Conservation (phyloP, 306 rosid genomes). For the Spatholobus suberectus region DNA sequence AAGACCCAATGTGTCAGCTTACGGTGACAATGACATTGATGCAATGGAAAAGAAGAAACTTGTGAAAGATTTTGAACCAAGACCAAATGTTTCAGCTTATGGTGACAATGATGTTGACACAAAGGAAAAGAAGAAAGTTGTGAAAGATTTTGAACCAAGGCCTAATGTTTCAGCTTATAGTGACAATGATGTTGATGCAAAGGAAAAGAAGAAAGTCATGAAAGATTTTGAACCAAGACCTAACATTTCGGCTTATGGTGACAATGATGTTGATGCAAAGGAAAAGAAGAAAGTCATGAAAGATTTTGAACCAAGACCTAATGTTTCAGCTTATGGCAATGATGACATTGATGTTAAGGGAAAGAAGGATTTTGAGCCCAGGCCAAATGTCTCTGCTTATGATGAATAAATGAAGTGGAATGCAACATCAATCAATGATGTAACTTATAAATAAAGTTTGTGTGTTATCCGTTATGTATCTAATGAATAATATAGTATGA, state of each 20-base stretch:
- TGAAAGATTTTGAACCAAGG: constrained; percentile 28
- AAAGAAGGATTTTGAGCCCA: neutral
- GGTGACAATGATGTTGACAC: neutral
- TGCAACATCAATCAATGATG: neutral
- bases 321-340: neutral
- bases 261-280: neutral
- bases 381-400: neutral
- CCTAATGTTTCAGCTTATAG: neutral
- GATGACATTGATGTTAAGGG: neutral
- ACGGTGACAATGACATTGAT: neutral
- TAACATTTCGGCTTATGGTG: constrained; percentile 16
- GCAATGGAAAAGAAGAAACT: neutral
- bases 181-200: neutral
- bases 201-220: neutral
- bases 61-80: constrained; percentile 3
- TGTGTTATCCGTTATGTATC: neutral
- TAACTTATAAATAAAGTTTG: neutral
- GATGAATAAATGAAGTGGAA: neutral
- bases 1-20: neutral
- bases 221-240: constrained; percentile 36
- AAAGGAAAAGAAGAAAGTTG: neutral
- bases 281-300: neutral
- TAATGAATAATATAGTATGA: neutral
- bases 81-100: constrained; percentile 19
- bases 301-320: constrained; percentile 36